phyloP scores from a whole-genome alignment of 1,284 basidiomycete genomes.

The Rhodotorula sp. region DNA sequence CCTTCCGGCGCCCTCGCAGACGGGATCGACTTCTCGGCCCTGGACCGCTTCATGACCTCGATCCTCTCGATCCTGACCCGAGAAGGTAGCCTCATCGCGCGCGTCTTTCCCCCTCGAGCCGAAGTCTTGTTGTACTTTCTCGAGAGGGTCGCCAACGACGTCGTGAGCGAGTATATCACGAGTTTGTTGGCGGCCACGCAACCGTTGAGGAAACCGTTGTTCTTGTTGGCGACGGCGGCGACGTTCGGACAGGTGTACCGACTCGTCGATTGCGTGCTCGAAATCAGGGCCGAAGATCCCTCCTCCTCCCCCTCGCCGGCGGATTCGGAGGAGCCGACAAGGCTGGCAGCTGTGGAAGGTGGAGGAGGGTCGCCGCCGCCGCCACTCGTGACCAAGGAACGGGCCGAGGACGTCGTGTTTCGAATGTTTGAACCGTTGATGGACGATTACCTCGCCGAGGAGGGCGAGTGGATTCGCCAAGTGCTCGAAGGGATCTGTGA shows the following conservation, averaged over 20 bases:
- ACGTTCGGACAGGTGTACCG: constrained; percentile 84
- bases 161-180: constrained; percentile 78
- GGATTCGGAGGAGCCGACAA: too few species aligned
- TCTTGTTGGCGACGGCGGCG: constrained; percentile 81
- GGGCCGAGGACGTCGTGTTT: constrained; percentile 79
- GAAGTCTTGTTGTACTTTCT: constrained; percentile 71
- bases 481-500: constrained; percentile 72
- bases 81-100: constrained; percentile 73
- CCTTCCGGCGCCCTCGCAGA: constrained; percentile 49
- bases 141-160: constrained; percentile 68
- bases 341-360: too few species aligned
- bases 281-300: constrained; percentile 44
- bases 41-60: constrained; percentile 82
- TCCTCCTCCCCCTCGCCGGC: neutral
- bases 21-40: constrained; percentile 77
- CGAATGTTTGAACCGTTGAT: constrained; percentile 91
- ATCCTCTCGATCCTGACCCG: constrained; percentile 64
- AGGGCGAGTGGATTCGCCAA: constrained; percentile 75
- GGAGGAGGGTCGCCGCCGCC: neutral
- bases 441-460: constrained; percentile 95
- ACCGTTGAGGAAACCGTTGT: constrained; percentile 68
- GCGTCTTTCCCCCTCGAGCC: constrained; percentile 77
- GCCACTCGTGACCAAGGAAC: constrained; percentile 50
- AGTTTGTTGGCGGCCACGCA: constrained; percentile 73
- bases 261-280: constrained; percentile 71